Percentiles rank a stretch among this genome's conserved stretches.
Evolutionary conservation across 306 rosid species (phyloP).

Genomic region (Canavalia gladiata): DNA sequence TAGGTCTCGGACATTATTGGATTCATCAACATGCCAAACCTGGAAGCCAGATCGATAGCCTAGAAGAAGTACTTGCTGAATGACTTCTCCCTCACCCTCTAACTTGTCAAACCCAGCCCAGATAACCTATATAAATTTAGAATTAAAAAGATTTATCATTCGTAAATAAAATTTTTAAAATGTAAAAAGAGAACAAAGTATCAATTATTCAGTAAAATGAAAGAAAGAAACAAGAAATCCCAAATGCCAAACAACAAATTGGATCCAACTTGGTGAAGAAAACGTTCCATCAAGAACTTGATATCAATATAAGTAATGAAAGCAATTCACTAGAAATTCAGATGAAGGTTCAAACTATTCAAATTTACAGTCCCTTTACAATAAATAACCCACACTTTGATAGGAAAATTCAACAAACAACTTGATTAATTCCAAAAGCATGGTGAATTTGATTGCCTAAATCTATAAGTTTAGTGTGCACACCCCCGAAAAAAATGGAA

Average conservation of each 20-base stretch:
- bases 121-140: slow-evolving; percentile 65
- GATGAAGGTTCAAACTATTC: background rate
- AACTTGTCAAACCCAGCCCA: slow-evolving; percentile 97
- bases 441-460: slow-evolving; percentile 6
- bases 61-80: slow-evolving; percentile 81
- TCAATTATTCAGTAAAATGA: background rate
- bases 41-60: slow-evolving; percentile 94
- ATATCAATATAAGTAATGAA: background rate
- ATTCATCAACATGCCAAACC: slow-evolving; percentile 98
- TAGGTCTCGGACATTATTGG: slow-evolving; percentile 79
- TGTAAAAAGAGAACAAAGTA: background rate
- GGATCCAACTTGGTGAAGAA: slow-evolving; percentile 11
- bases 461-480: slow-evolving; percentile 6
- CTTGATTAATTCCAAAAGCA: background rate
- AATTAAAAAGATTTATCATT: slow-evolving; percentile 32
- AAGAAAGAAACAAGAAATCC: slow-evolving; percentile 14
- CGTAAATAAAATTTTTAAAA: slow-evolving; percentile 9
- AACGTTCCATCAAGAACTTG: background rate
- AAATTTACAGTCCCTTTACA: slow-evolving; percentile 1
- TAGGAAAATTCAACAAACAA: background rate
- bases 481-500: background rate
- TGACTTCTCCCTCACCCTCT: slow-evolving; percentile 72
- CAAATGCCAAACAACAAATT: background rate
- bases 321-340: background rate
- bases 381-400: background rate